A percentile compares a stretch with the other conserved stretches of the same genome.
phyloP scores from a whole-genome alignment of 2,329 filamentous ascomycete genomes.

The Aureobasidium sp. region DNA sequence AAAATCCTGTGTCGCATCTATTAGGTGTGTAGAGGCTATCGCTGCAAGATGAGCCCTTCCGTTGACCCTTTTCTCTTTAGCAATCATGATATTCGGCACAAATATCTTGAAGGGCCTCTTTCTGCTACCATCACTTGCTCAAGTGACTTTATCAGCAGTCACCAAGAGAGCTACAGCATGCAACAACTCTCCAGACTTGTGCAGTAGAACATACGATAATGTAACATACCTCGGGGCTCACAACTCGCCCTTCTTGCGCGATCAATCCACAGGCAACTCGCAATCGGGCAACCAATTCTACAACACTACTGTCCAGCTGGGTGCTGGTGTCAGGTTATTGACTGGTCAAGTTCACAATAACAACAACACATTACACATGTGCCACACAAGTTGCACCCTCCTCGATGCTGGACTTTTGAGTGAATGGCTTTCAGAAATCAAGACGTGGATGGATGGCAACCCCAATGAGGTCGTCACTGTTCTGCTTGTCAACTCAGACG shows the following conservation, averaged over 20 bases:
- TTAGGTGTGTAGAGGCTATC: not conserved
- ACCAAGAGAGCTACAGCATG: constrained; percentile 38
- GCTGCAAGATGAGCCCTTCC: too few relatives aligned
- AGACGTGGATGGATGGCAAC: constrained; percentile 62
- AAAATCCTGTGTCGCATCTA: not conserved
- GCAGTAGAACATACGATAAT: constrained; percentile 63
- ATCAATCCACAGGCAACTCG: constrained; percentile 54
- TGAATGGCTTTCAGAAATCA: constrained; percentile 58
- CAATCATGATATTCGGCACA: constrained; percentile 7
- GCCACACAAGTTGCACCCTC: constrained; percentile 60
- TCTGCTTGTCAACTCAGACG: constrained; percentile 64
- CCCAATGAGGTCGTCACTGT: constrained; percentile 70
- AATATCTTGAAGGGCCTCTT: constrained; percentile 7
- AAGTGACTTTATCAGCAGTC: constrained; percentile 2
- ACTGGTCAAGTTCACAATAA: constrained; percentile 61
- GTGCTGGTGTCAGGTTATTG: constrained; percentile 64
- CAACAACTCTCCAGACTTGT: constrained; percentile 75
- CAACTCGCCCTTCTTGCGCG: constrained; percentile 64
- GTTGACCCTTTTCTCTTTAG: not conserved
- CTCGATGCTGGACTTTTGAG: constrained; percentile 62
- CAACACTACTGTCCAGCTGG: constrained; percentile 64
- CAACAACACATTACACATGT: constrained; percentile 49
- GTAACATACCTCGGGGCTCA: constrained; percentile 74
- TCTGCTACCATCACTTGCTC: constrained; percentile 15
- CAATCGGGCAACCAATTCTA: constrained; percentile 66